These are phyloP conservation scores for Ceratobasidium theobromae DNA, from an alignment of 1,284 basidiomycete species.

Conservation along the genomic window DNA sequence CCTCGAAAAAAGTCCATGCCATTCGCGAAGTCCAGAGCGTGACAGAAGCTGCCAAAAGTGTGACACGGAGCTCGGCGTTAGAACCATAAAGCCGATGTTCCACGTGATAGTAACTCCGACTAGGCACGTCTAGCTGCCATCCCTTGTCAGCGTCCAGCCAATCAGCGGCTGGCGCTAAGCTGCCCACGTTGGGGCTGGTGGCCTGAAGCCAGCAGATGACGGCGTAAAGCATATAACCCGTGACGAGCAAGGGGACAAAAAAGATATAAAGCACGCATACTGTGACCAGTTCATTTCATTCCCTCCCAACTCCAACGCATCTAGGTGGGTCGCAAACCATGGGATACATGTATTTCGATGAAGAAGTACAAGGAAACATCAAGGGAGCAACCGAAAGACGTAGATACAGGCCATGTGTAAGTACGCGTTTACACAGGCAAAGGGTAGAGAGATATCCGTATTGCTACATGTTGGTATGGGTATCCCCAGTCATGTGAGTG, in stretches of 20 bases:
- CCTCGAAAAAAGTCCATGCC: background rate
- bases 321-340: too few species aligned
- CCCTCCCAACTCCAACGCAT: too few species aligned
- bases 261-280: background rate
- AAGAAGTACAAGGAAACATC: too few species aligned
- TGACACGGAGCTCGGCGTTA: conserved; percentile 16
- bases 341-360: too few species aligned
- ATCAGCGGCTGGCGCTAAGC: background rate
- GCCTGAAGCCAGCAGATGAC: background rate
- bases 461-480: too few species aligned
- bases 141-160: background rate
- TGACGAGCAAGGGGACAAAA: background rate
- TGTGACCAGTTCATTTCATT: too few species aligned
- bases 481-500: too few species aligned
- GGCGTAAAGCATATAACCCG: background rate
- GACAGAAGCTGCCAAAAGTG: conserved; percentile 16
- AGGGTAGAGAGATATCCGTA: too few species aligned
- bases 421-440: too few species aligned
- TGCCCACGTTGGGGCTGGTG: background rate
- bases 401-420: too few species aligned
- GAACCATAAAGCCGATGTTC: background rate
- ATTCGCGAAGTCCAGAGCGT: conserved; percentile 22
- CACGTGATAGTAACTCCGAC: background rate
- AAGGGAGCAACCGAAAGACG: too few species aligned
- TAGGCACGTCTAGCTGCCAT: conserved; percentile 14